Percentiles rank a stretch among this genome's conserved stretches.
Evolutionary conservation across 108 stramenopile species (phyloP).

Genomic region (Cyclotella cryptica): DNA sequence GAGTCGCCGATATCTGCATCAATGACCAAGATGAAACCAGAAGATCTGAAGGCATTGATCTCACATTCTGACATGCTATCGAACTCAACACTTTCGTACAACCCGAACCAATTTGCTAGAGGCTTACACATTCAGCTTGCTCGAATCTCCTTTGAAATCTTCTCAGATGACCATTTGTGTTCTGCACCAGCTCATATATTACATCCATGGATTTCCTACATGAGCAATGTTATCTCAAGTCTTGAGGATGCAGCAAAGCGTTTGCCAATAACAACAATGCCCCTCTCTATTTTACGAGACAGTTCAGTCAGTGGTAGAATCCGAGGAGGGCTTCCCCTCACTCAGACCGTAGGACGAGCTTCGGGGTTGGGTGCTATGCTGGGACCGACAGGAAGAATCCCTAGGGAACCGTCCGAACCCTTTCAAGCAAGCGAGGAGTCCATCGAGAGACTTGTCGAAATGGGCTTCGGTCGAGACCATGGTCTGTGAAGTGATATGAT

Average conservation of each 20-base stretch:
- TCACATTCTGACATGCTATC: constrained; percentile 2
- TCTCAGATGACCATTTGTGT: constrained; percentile 62
- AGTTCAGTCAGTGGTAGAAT: background rate
- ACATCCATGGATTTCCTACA: constrained; percentile 64
- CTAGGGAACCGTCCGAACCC: constrained; percentile 24
- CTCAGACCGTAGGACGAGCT: constrained; percentile 11
- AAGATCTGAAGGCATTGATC: constrained; percentile 43
- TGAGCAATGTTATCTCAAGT: constrained; percentile 65
- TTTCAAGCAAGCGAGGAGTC: constrained; percentile 86
- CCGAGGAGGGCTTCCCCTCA: constrained; percentile 9
- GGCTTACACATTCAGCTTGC: constrained; percentile 62
- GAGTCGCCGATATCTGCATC: constrained; percentile 57
- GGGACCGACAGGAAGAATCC: constrained; percentile 2
- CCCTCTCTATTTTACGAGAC: background rate
- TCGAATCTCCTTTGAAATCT: constrained; percentile 52
- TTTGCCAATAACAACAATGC: background rate
- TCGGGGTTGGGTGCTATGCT: constrained; percentile 32
- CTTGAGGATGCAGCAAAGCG: constrained; percentile 68
- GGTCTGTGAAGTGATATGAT: constrained; percentile 31
- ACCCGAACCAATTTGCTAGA: constrained; percentile 44
- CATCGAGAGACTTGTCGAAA: constrained; percentile 76
- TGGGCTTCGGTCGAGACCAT: constrained; percentile 93
- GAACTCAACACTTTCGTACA: constrained; percentile 12
- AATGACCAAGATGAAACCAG: constrained; percentile 64
- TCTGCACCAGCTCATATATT: constrained; percentile 67